phyloP scores from a whole-genome alignment of 305 asterid genomes.

The Withania somnifera region DNA sequence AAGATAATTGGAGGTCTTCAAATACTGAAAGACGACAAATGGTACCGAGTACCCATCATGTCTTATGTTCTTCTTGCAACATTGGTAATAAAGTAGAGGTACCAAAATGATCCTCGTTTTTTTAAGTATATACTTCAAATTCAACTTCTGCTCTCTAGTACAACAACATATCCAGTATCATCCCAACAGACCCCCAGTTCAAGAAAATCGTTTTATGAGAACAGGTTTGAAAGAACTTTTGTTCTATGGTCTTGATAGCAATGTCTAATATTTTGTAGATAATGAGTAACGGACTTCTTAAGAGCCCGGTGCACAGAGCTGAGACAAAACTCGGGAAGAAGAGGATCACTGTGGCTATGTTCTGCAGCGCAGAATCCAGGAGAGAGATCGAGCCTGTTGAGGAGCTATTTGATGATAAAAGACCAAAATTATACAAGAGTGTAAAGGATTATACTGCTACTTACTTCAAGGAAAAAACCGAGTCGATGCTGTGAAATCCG shows the following conservation, averaged over 20 bases:
- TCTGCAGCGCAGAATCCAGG: conserved; percentile 32
- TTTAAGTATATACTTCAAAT: too few species aligned
- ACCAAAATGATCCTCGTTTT: too few species aligned
- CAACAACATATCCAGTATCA: too few species aligned
- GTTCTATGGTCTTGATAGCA: neutral
- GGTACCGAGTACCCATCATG: conserved; percentile 36
- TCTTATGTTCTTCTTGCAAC: conserved; percentile 30
- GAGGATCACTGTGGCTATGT: conserved; percentile 44
- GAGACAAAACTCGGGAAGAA: conserved; percentile 36
- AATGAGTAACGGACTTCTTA: conserved; percentile 55
- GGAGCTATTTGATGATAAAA: conserved; percentile 32
- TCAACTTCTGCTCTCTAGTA: too few species aligned
- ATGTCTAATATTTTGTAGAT: conserved; percentile 28
- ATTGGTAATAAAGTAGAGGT: conserved; percentile 55
- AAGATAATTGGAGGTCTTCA: conserved; percentile 49
- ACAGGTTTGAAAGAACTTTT: neutral
- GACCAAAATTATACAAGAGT: conserved; percentile 35
- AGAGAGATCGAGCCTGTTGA: conserved; percentile 44
- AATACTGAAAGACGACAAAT: conserved; percentile 28
- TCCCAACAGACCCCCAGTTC: too few species aligned
- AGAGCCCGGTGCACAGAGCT: conserved; percentile 62
- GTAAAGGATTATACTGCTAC: conserved; percentile 19
- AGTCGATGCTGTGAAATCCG: conserved; percentile 26
- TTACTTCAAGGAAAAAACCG: conserved; percentile 50
- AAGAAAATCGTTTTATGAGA: too few species aligned